A percentile compares a stretch with the other conserved stretches of the same genome.
Conservation (phyloP, 2,329 filamentous ascomycete species). For the Myriosclerotinia curreyana region DNA sequence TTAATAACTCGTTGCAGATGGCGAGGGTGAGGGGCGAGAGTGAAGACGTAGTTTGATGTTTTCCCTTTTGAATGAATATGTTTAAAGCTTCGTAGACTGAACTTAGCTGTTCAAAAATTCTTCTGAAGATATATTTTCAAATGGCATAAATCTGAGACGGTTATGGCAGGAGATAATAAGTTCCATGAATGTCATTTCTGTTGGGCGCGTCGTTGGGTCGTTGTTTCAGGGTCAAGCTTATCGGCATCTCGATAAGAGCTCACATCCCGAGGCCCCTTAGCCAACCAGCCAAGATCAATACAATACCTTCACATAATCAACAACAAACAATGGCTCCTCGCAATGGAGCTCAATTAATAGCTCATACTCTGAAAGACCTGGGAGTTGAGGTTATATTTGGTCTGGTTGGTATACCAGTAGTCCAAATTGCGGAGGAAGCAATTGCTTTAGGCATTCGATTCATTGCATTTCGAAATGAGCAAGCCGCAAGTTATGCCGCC, state of each 20-base stretch:
- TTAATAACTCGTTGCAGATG: not conserved
- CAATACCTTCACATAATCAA: conserved; percentile 1
- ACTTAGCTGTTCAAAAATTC: not conserved
- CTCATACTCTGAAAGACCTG: conserved; percentile 34
- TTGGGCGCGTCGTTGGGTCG: not conserved
- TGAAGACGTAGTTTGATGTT: not conserved
- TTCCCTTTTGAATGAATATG: not conserved
- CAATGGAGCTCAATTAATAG: conserved; percentile 35
- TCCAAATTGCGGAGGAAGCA: conserved; percentile 56
- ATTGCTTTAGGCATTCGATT: conserved; percentile 56
- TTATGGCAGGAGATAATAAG: no score
- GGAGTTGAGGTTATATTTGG: conserved; percentile 37
- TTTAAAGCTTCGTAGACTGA: not conserved
- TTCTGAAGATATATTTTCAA: not conserved
- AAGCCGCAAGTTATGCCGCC: conserved; percentile 56
- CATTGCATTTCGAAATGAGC: conserved; percentile 57
- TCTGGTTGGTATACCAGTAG: conserved; percentile 42
- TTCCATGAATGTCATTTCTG: conserved; percentile 9
- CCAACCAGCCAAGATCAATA: not conserved
- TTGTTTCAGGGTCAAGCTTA: conserved; percentile 20
- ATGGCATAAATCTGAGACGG: not conserved
- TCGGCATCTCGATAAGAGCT: conserved; percentile 8
- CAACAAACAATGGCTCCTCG: conserved; percentile 4
- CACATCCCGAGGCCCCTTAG: not conserved
- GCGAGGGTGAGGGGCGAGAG: not conserved